Base-by-base conservation (phyloP, 495 filamentous ascomycete genomes). In the Talaromyces wortmannii region DNA sequence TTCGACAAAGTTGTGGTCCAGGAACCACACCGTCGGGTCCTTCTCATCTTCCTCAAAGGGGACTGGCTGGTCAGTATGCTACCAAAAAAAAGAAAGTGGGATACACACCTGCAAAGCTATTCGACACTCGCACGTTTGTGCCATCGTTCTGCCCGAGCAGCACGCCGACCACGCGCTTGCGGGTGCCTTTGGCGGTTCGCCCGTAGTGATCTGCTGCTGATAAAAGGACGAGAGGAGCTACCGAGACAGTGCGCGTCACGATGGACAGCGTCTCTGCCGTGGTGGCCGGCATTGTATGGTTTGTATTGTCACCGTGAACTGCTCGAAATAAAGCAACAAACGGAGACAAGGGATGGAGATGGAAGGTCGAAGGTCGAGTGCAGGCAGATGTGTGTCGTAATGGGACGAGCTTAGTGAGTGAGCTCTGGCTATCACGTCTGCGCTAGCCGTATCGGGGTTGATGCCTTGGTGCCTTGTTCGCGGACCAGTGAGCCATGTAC, bases 1-100 rank as follows among this genome's bases (percentile, higher is more conserved):
- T 73, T 98, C 95, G 70, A 98, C 88, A 66, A 96, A 98, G 79
- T 98, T 97, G 82, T 98, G 94, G 63, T 98, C 94, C 52, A 98
- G 78, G 70, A 98, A 98, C 94, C 94, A 98, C 60, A 98, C 94
- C 17, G 92, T 94, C 7, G 94, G 92, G 70, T 97, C 92, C 69
- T 95, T 95, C 61, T 95, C 92, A 70, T 98, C 94, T 77, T 98
- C 94, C 72, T 98, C 94, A 69, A 98, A 98, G 3, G 94, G 94
- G 18, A 98, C 94, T 61, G 44, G 23, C 23, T 23, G 23, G 23
- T 23, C 23, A 23, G 4, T 23, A 23, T 4, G 23, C 1, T 4
- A 23, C 2, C 23, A 23, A 23, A 4, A 23, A 23, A 1, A 4
- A 23, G 23, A 23, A 23, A 23, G 30, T 36, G 7, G 13, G 33